phyloP scores from a whole-genome alignment of 129 eudicot genomes.

The Flaveria bidentis region DNA sequence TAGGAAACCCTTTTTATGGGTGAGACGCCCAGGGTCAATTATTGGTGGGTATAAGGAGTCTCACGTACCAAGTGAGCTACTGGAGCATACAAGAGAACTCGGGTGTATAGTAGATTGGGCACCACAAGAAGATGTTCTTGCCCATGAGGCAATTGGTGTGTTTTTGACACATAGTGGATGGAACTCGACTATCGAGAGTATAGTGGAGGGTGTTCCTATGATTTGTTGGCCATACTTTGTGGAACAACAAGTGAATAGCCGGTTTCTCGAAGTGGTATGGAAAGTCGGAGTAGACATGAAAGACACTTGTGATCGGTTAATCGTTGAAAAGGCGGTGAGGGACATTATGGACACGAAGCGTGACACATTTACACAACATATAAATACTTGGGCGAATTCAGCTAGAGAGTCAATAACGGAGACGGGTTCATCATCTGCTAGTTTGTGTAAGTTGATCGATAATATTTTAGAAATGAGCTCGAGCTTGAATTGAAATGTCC shows the following conservation, averaged over 20 bases:
- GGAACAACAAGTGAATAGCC: slow-evolving; percentile 64
- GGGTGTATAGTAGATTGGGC: slow-evolving; percentile 68
- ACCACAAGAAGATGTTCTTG: slow-evolving; percentile 63
- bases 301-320: slow-evolving; percentile 50
- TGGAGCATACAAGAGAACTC: slow-evolving; percentile 40
- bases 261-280: slow-evolving; percentile 62
- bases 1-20: slow-evolving; percentile 49
- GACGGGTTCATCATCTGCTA: slow-evolving; percentile 52
- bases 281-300: slow-evolving; percentile 57
- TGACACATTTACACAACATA: slow-evolving; percentile 12
- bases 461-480: slow-evolving; percentile 48
- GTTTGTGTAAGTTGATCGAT: slow-evolving; percentile 41
- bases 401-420: slow-evolving; percentile 33
- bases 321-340: slow-evolving; percentile 40
- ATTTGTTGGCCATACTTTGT: slow-evolving; percentile 54
- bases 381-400: slow-evolving; percentile 23
- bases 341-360: slow-evolving; percentile 45
- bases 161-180: slow-evolving; percentile 70
- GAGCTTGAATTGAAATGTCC: not conserved
- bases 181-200: slow-evolving; percentile 70
- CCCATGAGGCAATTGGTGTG: slow-evolving; percentile 53
- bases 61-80: slow-evolving; percentile 30
- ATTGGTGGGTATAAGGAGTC: slow-evolving; percentile 22
- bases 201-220: slow-evolving; percentile 63
- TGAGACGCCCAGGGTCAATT: slow-evolving; percentile 44